Base-by-base conservation (phyloP, 2,329 filamentous ascomycete genomes). In the Pestalotiopsis sp. region DNA sequence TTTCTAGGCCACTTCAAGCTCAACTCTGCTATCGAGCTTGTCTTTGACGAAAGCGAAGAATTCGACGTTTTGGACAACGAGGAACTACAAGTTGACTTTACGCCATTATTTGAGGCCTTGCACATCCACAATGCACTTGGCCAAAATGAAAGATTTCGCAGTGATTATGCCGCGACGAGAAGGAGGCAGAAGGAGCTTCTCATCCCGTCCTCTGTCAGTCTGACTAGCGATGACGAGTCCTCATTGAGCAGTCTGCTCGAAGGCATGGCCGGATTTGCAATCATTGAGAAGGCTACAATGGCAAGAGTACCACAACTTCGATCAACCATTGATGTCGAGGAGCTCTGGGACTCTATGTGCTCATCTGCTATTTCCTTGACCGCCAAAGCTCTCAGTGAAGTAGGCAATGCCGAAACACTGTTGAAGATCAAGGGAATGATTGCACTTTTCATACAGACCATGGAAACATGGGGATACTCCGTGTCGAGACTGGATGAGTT, bases 271-370 rank as follows among this genome's bases (percentile, higher is more conserved):
- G 96, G 96, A 0, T 99, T 99, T 80, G 94, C 95, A 6, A 98
- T 99, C 70, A 93, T 99, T 56, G 96, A 99, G 79, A 94, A 93
- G 75, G 93, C 94, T 11, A 99, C 96, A 0, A 94, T 98, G 90
- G 91, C 91, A 72, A 92, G 92, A 73, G 91, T 92, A 0, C 93
- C 94, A 1, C 93, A 96, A 75, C 84, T 99, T 64, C 90, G 96
- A 71, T 92, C 94, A 36, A 84, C 89, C 12, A 89, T 93, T 72
- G 96, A 99, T 82, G 95, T 98, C n/a, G 96, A 99, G 77, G 96
- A 98, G 80, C 84, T 99, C 2, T 99, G 96, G 96, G 95, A 98
- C 75, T 98, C 95, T 0, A 96, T 98, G 93, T 98, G 95, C 77
- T 93, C 95, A 76, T 91, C 92, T 59, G 92, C 93, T 0, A 94